Base-by-base conservation (phyloP, 1,284 basidiomycete genomes). In the Rhodotorula sp. region DNA sequence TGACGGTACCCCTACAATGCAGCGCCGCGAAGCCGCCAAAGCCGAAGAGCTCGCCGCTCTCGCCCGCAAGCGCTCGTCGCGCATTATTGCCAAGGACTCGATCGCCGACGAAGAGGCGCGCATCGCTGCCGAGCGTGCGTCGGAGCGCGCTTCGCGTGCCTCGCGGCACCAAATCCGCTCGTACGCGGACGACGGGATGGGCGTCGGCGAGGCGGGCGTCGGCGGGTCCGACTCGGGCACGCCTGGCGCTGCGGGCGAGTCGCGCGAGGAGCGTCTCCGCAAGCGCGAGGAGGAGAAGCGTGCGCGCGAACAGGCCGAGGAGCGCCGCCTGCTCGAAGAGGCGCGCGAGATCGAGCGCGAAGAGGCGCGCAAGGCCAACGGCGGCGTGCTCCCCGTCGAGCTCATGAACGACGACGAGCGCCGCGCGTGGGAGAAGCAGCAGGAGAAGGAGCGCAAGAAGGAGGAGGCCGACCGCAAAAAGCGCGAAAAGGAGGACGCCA, bases 11-110 rank as follows among this genome's bases (percentile, higher is more conserved):
- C 46, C 62, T 57, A 56, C 64, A 50, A 67, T 72, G 21, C 58
- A 63, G 49, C 50, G 62, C 23, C 61, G 34, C 61, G 61, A 56
- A 19, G 59, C 64, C 13, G 25, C 46, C n/a, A 48, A 67, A n/a
- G 50, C 50, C 41, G 53, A 42, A 2, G 53, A 42, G 16, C 55
- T 61, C 52, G n/a, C 50, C 44, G 58, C 52, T n/a, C 45, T 49
- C 41, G 88, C 88, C 71, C 87, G 91, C 68, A 94, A 94, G 81
- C 88, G 91, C 44, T 92, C 91, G 3, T 90, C 90, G 56, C 89
- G 92, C 49, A 87, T 13, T 34, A 34, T 94, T 69, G 91, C 91
- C 1, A 80, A 82, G 44, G 85, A 86, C 75, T 80, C 83, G 8
- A 84, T 84, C 71, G 89, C 90, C 78, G 88, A 90, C 77, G 88